These are phyloP conservation scores for Helotiales sp. DNA, from an alignment of 2,329 filamentous ascomycete species.

Conservation along the genomic window DNA sequence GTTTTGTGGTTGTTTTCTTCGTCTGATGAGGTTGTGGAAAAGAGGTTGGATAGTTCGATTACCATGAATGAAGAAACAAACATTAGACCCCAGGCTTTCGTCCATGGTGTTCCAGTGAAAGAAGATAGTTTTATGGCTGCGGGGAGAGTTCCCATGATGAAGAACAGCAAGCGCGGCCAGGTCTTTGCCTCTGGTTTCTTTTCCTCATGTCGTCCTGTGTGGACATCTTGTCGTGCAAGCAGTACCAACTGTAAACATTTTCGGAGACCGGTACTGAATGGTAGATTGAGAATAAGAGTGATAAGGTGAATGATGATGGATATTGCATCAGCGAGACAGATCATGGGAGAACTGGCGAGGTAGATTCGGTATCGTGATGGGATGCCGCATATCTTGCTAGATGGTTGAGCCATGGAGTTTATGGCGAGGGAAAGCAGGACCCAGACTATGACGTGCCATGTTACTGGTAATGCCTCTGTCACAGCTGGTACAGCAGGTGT, in stretches of 20 bases:
- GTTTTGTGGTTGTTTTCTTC: neutral
- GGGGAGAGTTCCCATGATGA: conserved; percentile 14
- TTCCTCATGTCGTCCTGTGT: neutral
- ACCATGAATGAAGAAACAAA: conserved; percentile 12
- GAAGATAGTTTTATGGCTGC: conserved; percentile 20
- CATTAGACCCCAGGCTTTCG: conserved; percentile 17
- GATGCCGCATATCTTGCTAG: conserved; percentile 10
- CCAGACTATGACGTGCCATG: conserved; percentile 26
- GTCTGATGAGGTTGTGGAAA: neutral
- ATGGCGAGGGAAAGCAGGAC: conserved; percentile 17
- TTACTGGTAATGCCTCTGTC: conserved; percentile 3
- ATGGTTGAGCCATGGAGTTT: conserved; percentile 25
- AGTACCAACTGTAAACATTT: neutral
- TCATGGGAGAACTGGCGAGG: conserved; percentile 18
- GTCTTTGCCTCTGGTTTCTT: neutral
- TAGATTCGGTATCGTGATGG: conserved; percentile 14
- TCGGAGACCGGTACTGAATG: neutral
- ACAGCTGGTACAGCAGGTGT: conserved; percentile 11
- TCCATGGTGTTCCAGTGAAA: conserved; percentile 15
- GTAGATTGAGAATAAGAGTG: neutral
- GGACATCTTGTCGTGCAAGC: neutral
- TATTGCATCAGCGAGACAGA: conserved; percentile 16
- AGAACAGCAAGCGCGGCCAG: conserved; percentile 17
- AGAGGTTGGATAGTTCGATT: neutral
- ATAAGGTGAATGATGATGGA: conserved; percentile 9